Percentiles rank a stretch among this genome's conserved stretches.
phyloP scores from a whole-genome alignment of 1,284 basidiomycete genomes.

The Coriolopsis trogii region DNA sequence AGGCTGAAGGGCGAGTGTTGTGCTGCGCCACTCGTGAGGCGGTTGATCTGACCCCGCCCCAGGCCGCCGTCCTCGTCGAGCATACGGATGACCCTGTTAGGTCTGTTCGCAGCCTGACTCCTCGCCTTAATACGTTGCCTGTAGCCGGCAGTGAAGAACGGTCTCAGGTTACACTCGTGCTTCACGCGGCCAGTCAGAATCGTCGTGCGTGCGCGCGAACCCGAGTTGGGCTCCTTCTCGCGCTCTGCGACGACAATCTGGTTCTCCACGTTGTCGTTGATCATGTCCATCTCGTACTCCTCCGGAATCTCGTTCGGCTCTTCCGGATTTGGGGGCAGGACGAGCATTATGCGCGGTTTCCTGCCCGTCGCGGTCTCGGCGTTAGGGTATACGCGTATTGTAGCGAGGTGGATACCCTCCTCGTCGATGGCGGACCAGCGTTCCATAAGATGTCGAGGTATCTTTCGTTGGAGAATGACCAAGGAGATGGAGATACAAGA shows the following conservation, averaged over 20 bases:
- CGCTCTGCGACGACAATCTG: slow-evolving; percentile 78
- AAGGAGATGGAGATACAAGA: not conserved
- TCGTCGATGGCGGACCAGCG: slow-evolving; percentile 65
- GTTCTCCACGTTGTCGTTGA: slow-evolving; percentile 74
- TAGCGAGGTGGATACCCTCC: slow-evolving; percentile 71
- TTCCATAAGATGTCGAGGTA: slow-evolving; percentile 73
- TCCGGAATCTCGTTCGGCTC: slow-evolving; percentile 50
- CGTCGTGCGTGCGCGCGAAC: slow-evolving; percentile 63
- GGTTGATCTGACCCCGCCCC: slow-evolving; percentile 69
- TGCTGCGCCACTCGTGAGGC: slow-evolving; percentile 46
- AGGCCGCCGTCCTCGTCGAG: slow-evolving; percentile 58
- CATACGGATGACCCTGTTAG: slow-evolving; percentile 57
- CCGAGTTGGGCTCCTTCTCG: slow-evolving; percentile 62
- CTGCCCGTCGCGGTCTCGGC: slow-evolving; percentile 43
- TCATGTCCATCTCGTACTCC: slow-evolving; percentile 77
- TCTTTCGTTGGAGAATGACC: slow-evolving; percentile 38
- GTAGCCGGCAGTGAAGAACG: slow-evolving; percentile 64
- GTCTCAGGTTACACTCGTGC: slow-evolving; percentile 73
- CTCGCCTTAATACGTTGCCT: slow-evolving; percentile 66
- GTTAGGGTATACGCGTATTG: slow-evolving; percentile 70
- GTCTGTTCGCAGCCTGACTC: slow-evolving; percentile 62
- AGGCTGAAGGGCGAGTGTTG: slow-evolving; percentile 52
- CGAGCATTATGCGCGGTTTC: slow-evolving; percentile 67
- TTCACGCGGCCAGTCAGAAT: slow-evolving; percentile 75
- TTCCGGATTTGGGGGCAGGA: slow-evolving; percentile 62